Conservation (phyloP, 345 rosid species). For the Brassica rapa region DNA sequence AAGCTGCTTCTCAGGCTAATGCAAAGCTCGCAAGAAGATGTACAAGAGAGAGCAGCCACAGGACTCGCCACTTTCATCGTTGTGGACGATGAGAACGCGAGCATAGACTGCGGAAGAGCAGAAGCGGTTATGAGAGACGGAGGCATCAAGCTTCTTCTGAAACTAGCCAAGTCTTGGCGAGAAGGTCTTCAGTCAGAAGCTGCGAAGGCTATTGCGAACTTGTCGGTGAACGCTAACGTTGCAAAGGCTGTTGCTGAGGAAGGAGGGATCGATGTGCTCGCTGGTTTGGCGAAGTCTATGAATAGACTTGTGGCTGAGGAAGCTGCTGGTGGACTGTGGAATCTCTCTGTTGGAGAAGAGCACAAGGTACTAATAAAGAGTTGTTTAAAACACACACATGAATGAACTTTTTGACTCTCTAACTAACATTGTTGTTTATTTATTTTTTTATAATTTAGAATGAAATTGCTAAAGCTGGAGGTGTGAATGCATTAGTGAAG, state of each 20-base stretch:
- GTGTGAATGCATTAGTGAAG: slow-evolving; percentile 72
- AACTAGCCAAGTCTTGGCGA: slow-evolving; percentile 73
- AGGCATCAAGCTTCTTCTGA: slow-evolving; percentile 68
- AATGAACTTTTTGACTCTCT: slow-evolving; percentile 15
- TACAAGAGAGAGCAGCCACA: slow-evolving; percentile 81
- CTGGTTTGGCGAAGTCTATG: slow-evolving; percentile 67
- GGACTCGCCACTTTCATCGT: slow-evolving; percentile 80
- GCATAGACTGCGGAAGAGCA: slow-evolving; percentile 77
- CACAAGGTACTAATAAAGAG: slow-evolving; percentile 53
- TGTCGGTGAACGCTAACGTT: slow-evolving; percentile 68
- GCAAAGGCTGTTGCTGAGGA: slow-evolving; percentile 82
- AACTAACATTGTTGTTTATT: slow-evolving; percentile 16
- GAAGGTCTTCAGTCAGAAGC: slow-evolving; percentile 86
- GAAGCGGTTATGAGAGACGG: slow-evolving; percentile 81
- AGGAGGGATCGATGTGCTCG: slow-evolving; percentile 73
- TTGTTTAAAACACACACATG: slow-evolving; percentile 6
- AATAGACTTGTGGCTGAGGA: slow-evolving; percentile 81
- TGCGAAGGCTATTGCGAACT: slow-evolving; percentile 87
- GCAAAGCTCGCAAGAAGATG: slow-evolving; percentile 82
- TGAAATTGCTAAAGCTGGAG: slow-evolving; percentile 79
- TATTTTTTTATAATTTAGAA: slow-evolving; percentile 40
- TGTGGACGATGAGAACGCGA: slow-evolving; percentile 73
- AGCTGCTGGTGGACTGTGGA: slow-evolving; percentile 89
- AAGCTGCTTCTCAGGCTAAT: slow-evolving; percentile 68
- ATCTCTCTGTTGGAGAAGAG: slow-evolving; percentile 81